phyloP scores from a whole-genome alignment of 1,139 yeast species.

The Nakaseomyces glabratus region DNA sequence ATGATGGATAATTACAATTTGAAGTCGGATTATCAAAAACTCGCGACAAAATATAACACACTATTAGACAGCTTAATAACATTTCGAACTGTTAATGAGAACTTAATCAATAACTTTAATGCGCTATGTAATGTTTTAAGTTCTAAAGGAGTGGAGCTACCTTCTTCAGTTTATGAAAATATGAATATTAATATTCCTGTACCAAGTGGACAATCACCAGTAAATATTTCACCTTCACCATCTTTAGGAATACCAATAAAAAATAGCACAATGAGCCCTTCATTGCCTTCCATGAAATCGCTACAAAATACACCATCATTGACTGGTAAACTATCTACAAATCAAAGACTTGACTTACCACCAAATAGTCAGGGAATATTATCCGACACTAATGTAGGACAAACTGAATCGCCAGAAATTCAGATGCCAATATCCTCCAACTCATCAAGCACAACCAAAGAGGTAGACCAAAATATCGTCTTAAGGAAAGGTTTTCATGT shows the following conservation, averaged over 20 bases:
- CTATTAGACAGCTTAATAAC: conserved; percentile 53
- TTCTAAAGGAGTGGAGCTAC: conserved; percentile 58
- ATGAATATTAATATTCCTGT: conserved; percentile 14
- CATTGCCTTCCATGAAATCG: conserved; percentile 8
- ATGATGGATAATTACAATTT: conserved; percentile 36
- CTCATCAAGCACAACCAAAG: not conserved
- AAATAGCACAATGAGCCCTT: conserved; percentile 11
- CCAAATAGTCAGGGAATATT: conserved; percentile 5
- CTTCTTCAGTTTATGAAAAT: conserved; percentile 34
- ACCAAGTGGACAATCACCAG: conserved; percentile 1
- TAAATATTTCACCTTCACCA: conserved; percentile 2
- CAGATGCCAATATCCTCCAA: not conserved
- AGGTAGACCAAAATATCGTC: conserved; percentile 7
- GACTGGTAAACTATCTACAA: conserved; percentile 1
- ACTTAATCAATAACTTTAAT: conserved; percentile 45
- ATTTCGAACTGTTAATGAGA: conserved; percentile 47
- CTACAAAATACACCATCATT: conserved; percentile 6
- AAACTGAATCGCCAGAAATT: not conserved
- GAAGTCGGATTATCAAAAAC: conserved; percentile 37
- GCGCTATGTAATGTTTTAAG: conserved; percentile 41
- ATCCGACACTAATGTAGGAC: not conserved
- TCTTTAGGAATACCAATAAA: conserved; percentile 2
- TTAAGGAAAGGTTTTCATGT: conserved; percentile 49
- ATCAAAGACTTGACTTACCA: not conserved
- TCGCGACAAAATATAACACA: conserved; percentile 53